These are phyloP conservation scores for Paramecium pentaurelia DNA, from an alignment of 73 alveolate genomes.

Conservation along the genomic window DNA sequence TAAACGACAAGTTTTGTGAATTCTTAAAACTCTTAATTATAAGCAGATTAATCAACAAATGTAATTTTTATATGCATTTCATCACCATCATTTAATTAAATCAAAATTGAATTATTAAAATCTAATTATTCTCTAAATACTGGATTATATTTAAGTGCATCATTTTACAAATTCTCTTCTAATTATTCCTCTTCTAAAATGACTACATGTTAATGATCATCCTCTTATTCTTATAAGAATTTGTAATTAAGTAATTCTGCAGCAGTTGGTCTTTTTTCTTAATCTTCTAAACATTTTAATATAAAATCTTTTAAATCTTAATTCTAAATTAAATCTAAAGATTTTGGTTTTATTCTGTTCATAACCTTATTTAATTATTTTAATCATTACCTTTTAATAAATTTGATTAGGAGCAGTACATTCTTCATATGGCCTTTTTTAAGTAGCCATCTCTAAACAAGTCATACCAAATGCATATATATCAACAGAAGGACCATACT, in stretches of 20 bases:
- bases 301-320: conserved; percentile 79
- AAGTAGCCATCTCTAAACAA: conserved; percentile 83
- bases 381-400: conserved; percentile 62
- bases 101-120: not conserved
- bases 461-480: conserved; percentile 89
- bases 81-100: not conserved
- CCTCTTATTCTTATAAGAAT: conserved; percentile 54
- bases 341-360: conserved; percentile 65
- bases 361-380: conserved; percentile 49
- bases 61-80: not conserved
- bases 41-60: not conserved
- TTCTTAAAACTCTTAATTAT: not conserved
- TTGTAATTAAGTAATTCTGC: conserved; percentile 45
- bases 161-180: not conserved
- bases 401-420: conserved; percentile 73
- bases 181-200: not conserved
- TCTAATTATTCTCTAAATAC: not conserved
- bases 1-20: not conserved
- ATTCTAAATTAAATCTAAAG: conserved; percentile 70
- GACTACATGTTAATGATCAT: conserved; percentile 47
- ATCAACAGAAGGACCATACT: conserved; percentile 84
- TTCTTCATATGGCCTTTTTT: conserved; percentile 82
- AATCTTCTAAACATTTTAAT: conserved; percentile 67
- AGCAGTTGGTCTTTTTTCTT: conserved; percentile 58
- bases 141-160: not conserved